Base-by-base conservation (phyloP, 176 grass and related monocot genomes). In the Oryza meyeriana region DNA sequence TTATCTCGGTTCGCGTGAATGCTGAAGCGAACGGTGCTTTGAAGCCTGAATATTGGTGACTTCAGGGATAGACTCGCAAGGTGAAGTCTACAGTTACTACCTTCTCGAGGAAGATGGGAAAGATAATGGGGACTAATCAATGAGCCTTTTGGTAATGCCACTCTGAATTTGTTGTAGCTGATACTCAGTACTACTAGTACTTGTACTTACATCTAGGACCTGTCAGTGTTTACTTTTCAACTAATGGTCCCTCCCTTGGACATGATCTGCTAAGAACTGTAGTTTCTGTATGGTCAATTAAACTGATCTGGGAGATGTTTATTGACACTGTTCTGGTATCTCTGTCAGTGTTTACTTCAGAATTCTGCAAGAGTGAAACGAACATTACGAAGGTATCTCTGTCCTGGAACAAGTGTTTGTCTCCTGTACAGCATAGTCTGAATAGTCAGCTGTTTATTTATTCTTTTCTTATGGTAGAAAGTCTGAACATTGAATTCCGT, bases 211-310 rank as follows among this genome's bases (percentile, higher is more conserved):
- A 31, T 41, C 35, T 25, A 65, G n/a, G 47, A 52, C 6, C 16
- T 26, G 35, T 14, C 72, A 67, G 25, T 33, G 79, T 25, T 83
- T 34, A 40, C 50, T 85, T 69, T 44, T 77, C 27, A n/a, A 50
- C 18, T n/a, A 77, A 20, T 69, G 12, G 33, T 74, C 38, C 58
- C 34, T 76, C 20, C 31, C 26, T 20, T 73, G 20, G 42, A 32
- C 71, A 52, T 40, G 32, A 61, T 62, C 66, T 66, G 61, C 18
- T 25, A 27, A 67, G 44, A 9, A 65, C 32, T 42, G 76, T 7
- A 55, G 59, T 40, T 64, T 79, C 41, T 73, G 55, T 24, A 25
- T 10, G 28, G 26, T 52, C 20, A 32, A n/a, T 8, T 47, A 20
- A 72, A 3, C 8, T 27, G 17, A 7, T 26, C 36, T 24, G 9